A percentile compares a stretch with the other conserved stretches of the same genome.
Conservation (phyloP, 495 filamentous ascomycete species). For the Achaetomiella virescens region DNA sequence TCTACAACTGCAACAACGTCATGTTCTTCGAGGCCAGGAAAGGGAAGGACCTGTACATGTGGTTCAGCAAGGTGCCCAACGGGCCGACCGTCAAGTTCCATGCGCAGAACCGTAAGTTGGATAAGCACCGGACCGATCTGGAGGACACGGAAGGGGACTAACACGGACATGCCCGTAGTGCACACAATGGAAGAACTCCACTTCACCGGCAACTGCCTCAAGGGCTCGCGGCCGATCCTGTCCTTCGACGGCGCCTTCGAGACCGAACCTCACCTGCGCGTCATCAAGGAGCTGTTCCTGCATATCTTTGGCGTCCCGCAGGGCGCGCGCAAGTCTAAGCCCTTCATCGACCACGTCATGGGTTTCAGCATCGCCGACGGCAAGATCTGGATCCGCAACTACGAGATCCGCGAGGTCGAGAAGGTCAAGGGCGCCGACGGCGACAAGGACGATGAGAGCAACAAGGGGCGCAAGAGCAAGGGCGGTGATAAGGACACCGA, state of each 20-base stretch:
- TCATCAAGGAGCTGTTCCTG: slow-evolving; percentile 81
- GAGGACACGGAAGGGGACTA: background rate
- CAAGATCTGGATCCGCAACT: slow-evolving; percentile 94
- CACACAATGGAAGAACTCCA: slow-evolving; percentile 96
- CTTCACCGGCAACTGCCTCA: slow-evolving; percentile 94
- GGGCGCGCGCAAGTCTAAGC: slow-evolving; percentile 80
- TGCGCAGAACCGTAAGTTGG: slow-evolving; percentile 53
- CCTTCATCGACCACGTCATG: slow-evolving; percentile 93
- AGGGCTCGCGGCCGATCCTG: slow-evolving; percentile 89
- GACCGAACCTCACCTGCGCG: slow-evolving; percentile 57
- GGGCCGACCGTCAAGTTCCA: slow-evolving; percentile 89
- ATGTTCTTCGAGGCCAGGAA: slow-evolving; percentile 96
- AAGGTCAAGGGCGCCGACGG: slow-evolving; percentile 41
- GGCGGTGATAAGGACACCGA: slow-evolving; percentile 55
- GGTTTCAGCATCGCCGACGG: slow-evolving; percentile 87
- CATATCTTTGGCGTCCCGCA: slow-evolving; percentile 94
- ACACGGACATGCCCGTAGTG: slow-evolving; percentile 38
- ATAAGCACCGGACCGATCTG: background rate
- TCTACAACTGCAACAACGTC: slow-evolving; percentile 98
- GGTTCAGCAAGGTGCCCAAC: slow-evolving; percentile 91
- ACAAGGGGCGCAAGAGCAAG: slow-evolving; percentile 29
- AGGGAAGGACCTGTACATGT: slow-evolving; percentile 87
- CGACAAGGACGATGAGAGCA: slow-evolving; percentile 22
- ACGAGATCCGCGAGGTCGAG: slow-evolving; percentile 85
- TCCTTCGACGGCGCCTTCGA: slow-evolving; percentile 88